A percentile compares a stretch with the other conserved stretches of the same genome.
Conservation (phyloP, 2,329 filamentous ascomycete species). For the Aspergillus puulaauensis region DNA sequence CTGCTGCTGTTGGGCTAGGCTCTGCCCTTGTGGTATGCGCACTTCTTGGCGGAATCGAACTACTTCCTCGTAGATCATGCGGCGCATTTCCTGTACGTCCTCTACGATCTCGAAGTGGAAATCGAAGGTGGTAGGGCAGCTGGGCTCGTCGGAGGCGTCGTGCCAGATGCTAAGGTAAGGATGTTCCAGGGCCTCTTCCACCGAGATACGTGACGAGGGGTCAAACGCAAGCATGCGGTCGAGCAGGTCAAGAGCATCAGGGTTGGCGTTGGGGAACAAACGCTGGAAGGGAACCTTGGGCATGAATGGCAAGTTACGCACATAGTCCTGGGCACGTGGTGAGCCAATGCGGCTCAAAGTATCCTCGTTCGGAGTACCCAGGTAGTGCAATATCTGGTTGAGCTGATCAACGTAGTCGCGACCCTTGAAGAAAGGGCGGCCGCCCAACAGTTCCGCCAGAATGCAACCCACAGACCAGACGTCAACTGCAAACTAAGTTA, state of each 20-base stretch:
- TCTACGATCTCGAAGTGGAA: conserved; percentile 99
- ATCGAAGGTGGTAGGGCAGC: conserved; percentile 91
- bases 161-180: conserved; percentile 98
- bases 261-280: conserved; percentile 92
- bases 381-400: conserved; percentile 97
- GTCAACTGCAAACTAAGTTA: conserved; percentile 66
- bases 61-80: conserved; percentile 97
- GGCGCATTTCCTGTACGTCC: conserved; percentile 90
- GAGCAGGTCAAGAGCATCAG: conserved; percentile 89
- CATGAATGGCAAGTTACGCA: conserved; percentile 94
- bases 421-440: conserved; percentile 98
- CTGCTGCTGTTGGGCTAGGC: conserved; percentile 41
- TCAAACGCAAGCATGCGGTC: conserved; percentile 98
- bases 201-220: conserved; percentile 85
- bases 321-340: conserved; percentile 94
- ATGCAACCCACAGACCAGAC: conserved; percentile 99
- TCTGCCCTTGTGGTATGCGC: conserved; percentile 49
- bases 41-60: conserved; percentile 72
- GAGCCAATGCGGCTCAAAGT: conserved; percentile 92
- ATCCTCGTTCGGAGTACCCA: conserved; percentile 94
- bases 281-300: conserved; percentile 84
- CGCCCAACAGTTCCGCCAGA: conserved; percentile 89
- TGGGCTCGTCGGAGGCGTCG: conserved; percentile 91
- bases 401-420: conserved; percentile 99
- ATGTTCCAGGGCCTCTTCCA: conserved; percentile 94